Evolutionary conservation across 805 yeast species (phyloP), one percentile per base, ranked within the genome.

Genomic region (Blastobotrys attinorum): DNA sequence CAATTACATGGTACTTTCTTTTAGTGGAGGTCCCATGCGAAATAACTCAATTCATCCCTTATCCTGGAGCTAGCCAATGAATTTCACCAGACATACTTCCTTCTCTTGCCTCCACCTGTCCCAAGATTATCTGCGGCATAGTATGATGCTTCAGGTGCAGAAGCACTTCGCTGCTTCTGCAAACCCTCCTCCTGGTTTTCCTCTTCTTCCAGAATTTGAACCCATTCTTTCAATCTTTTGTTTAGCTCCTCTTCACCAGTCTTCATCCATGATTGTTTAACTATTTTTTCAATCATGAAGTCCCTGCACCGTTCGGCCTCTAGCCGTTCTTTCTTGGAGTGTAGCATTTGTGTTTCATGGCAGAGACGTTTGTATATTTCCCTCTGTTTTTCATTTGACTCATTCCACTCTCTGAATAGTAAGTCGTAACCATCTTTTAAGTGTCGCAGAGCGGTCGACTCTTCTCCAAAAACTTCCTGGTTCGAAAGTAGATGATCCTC

Each of bases 391-490:
- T 10, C 10, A 21, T 39, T 39, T 23, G 25, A 17, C 29, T 31
- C 22, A 4, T 22, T 31, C 43, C 43, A 40, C 3, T 32, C 43
- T 15, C 33, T 25, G 39, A 15, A 40, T n/a, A 40, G 31, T 23
- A 27, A 13, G 16, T 39, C 42, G 11, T 17, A 31, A 10, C 20
- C 18, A 4, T 39, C 42, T 32, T 29, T 29, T 3, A 21, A 8
- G 17, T 39, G 10, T 16, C 21, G 35, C 39, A 35, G 16, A 4
- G 23, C 21, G 7, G 29, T 11, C 10, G 10, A 8, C n/a, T n/a
- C n/a, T n/a, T n/a, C n/a, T n/a, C n/a, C n/a, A n/a, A n/a, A n/a
- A n/a, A n/a, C n/a, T n/a, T n/a, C n/a, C n/a, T n/a, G n/a, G n/a
- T n/a, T n/a, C n/a, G n/a, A n/a, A n/a, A n/a, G n/a, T n/a, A n/a